Evolutionary conservation across 129 eudicot species (phyloP), one percentile per base, ranked within the genome.

Genomic region (Calendula officinalis): DNA sequence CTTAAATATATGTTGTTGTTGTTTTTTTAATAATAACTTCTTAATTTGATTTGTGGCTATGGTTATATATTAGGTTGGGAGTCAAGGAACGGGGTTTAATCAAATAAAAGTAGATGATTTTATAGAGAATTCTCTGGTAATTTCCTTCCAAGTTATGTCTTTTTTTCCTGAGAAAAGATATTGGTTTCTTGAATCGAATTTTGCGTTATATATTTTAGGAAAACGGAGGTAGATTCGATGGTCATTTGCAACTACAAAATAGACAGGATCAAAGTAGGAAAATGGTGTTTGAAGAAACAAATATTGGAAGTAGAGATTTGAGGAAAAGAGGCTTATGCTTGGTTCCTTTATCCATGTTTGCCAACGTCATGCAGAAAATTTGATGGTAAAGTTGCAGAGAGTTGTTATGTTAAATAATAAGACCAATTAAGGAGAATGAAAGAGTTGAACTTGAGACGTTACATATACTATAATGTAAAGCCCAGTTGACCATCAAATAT

Each of bases 301-400:
- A 50, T 39, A 62, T 58, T 68, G 77, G 68, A 46, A 49, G 15
- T 47, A 68, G 74, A 56, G 82, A 77, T 30, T 50, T 84, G 50
- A 80, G 76, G 77, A 82, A 75, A 34, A 80, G 71, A 52, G 92
- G 89, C 8, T 64, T 82, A 48, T 84, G 96, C 47, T 73, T 82
- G 75, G 81, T 84, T 60, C 88, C 89, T 12, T 15, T 82, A 64
- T 84, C 96, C 52, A 60, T 80, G 73, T 69, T 80, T 52, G 27
- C 30, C 15, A 34, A n/a, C n/a, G n/a, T n/a, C n/a, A 64, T 56
- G 75, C 51, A 57, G 68, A 42, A 70, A 37, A 64, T 39, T 5
- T 56, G 48, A 64, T 49, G 62, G 16, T 52, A 46, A 42, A 58
- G 35, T 30, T 62, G 77, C 63, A 64, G 44, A 74, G 66, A 65